phyloP scores from a whole-genome alignment of 2,329 filamentous ascomycete genomes.

The Alternaria gaisen region DNA sequence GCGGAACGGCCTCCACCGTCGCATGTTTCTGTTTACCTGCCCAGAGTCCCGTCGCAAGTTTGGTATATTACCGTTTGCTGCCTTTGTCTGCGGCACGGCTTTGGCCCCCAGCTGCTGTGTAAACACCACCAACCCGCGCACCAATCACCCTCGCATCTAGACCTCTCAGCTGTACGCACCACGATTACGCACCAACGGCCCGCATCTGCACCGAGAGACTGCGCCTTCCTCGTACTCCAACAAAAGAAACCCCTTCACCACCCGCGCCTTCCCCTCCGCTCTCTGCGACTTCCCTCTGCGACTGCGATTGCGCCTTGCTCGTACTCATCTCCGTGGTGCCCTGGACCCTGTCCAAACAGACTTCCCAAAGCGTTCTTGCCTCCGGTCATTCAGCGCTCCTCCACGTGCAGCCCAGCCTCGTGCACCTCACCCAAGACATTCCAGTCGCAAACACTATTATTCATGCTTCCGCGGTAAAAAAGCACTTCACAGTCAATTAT shows the following conservation, averaged over 20 bases:
- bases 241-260: neutral
- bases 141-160: slow-evolving; percentile 28
- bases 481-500: slow-evolving; percentile 6
- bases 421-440: slow-evolving; percentile 4
- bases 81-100: neutral
- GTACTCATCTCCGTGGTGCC: slow-evolving; percentile 21
- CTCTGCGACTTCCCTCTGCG: slow-evolving; percentile 10
- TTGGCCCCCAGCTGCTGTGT: slow-evolving; percentile 5
- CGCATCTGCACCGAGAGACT: slow-evolving; percentile 11
- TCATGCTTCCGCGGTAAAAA: slow-evolving; percentile 28
- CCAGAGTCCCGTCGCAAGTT: neutral
- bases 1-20: slow-evolving; percentile 3
- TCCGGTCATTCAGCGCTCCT: slow-evolving; percentile 14
- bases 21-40: neutral
- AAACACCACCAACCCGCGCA: slow-evolving; percentile 14
- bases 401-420: slow-evolving; percentile 19
- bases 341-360: slow-evolving; percentile 29
- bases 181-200: slow-evolving; percentile 20
- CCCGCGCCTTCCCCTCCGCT: neutral
- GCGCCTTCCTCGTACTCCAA: slow-evolving; percentile 18
- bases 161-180: slow-evolving; percentile 18
- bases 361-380: slow-evolving; percentile 28
- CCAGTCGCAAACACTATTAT: neutral
- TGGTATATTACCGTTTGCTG: slow-evolving; percentile 4
- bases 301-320: slow-evolving; percentile 11